Evolutionary conservation across 257 asterid species (phyloP), one percentile per base, ranked within the genome.

Genomic region (Rhazya stricta): DNA sequence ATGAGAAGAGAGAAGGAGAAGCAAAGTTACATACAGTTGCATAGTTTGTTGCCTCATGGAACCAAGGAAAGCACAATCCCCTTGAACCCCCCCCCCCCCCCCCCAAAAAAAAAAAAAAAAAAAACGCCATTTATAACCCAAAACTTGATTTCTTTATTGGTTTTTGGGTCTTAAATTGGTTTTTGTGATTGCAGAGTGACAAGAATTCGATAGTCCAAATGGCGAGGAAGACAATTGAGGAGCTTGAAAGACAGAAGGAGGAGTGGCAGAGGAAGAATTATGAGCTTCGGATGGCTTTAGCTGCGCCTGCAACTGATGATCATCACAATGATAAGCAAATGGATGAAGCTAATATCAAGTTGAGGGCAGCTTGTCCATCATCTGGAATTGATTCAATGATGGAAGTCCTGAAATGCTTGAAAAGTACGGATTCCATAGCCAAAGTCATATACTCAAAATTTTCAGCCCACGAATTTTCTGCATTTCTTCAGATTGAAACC

Each of bases 331-430:
- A 50, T 23, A 57, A 41, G 53, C 43, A 71, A 50, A 39, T 68
- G 41, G 84, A 77, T 23, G 80, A 76, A 53, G 78, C 83, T 21
- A 76, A 80, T 9, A 83, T 86, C 13, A 80, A 73, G 18, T 32
- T 86, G 15, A 84, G 78, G 45, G 86, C 86, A 23, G 77, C 48
- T 29, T 0, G 73, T 80, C 93, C 93, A 34, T 72, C 82, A 62
- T 86, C 85, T 75, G 91, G 87, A 53, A 48, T 88, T n/a, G 83
- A 84, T 73, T 88, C 91, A 13, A 69, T 86, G 81, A 8, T 88
- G 80, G 84, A 83, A 53, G 87, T 83, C 61, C 81, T 88, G 3
- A 77, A 75, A 60, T 86, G 85, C 76, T 71, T 86, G 76, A 80
- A 75, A 67, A 53, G 36, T 15, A 46, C 71, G 23, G 88, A 69